These are phyloP conservation scores for Earliella scabrosa DNA, from an alignment of 1,284 basidiomycete species.

Conservation along the genomic window DNA sequence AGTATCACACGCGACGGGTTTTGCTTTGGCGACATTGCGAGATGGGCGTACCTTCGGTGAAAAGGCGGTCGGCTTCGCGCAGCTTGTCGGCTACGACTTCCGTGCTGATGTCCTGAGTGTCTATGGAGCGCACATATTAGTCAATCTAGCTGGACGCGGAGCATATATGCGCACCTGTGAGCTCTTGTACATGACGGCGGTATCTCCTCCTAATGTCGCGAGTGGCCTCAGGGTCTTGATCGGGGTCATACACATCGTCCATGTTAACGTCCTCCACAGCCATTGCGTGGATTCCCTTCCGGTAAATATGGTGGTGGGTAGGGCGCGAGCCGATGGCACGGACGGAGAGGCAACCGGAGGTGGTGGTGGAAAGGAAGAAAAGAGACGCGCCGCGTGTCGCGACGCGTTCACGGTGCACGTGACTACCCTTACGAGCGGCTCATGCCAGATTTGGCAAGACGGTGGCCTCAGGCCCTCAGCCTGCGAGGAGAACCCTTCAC, in stretches of 20 bases:
- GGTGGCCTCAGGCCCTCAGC: too few relatives aligned
- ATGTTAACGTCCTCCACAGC: slow-evolving; percentile 8
- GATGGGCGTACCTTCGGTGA: slow-evolving; percentile 54
- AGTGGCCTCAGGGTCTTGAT: slow-evolving; percentile 78
- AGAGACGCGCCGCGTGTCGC: neutral
- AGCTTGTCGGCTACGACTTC: slow-evolving; percentile 60
- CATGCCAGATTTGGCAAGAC: too few relatives aligned
- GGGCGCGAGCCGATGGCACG: neutral
- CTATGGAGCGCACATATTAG: slow-evolving; percentile 14
- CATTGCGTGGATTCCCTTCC: neutral
- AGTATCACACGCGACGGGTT: too few relatives aligned
- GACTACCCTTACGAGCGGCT: too few relatives aligned
- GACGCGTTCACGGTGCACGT: slow-evolving; percentile 3
- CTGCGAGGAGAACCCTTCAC: too few relatives aligned
- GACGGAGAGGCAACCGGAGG: neutral
- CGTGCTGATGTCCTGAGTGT: slow-evolving; percentile 54
- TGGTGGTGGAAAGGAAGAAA: neutral
- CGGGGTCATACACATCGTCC: slow-evolving; percentile 65
- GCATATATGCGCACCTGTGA: slow-evolving; percentile 52
- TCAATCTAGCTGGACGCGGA: too few relatives aligned
- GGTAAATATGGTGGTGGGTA: neutral
- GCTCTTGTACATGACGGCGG: slow-evolving; percentile 62
- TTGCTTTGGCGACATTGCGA: neutral
- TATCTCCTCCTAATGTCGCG: slow-evolving; percentile 73
- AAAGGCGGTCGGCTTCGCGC: slow-evolving; percentile 59